Evolutionary conservation across 805 yeast species (phyloP), one percentile per base, ranked within the genome.

Genomic region (Blastobotrys americana): DNA sequence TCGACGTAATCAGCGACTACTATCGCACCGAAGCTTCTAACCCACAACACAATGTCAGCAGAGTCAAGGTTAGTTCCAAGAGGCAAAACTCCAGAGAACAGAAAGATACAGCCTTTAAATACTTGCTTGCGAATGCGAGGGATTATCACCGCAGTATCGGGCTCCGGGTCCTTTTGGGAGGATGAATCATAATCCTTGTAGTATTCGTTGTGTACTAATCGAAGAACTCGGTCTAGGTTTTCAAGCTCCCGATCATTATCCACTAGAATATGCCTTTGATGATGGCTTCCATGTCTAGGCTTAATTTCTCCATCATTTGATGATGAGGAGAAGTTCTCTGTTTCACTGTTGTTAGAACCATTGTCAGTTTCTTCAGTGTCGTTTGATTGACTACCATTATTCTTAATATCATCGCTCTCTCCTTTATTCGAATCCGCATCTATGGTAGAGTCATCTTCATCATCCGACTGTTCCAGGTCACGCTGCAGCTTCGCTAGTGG

Each of bases 41-140:
- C 84, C 97, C 97, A 90, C 18, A 82, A 77, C 1, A 89, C 96
- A 37, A 93, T 84, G 59, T 87, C 96, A 3, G 94, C 93, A 27
- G 72, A 66, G 42, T 82, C 80, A 15, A 84, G 65, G 44, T 78
- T 74, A 9, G 80, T 71, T 1, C 93, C 93, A n/a, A 86, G 59
- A 1, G 97, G 97, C 18, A 93, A 73, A n/a, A 90, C 72, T 0
- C 97, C 97, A 3, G 95, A 83, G 53, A 93, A 82, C 16, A 90
- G 72, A 44, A 93, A 76, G 2, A 77, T 76, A 38, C 80, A 74
- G 4, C 81, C 89, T 19, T 72, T 63, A 47, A 90, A 77, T 1
- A 88, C 88, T 46, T 71, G 56, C 5, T 65, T 60, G 58, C 89
- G 90, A 75, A 90, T 71, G n/a, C 63, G 54, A 1, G 93, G 95